Percentiles rank a stretch among this genome's conserved stretches.
Evolutionary conservation across 495 filamentous ascomycete species (phyloP).

Genomic region (Articulospora tetracladia): DNA sequence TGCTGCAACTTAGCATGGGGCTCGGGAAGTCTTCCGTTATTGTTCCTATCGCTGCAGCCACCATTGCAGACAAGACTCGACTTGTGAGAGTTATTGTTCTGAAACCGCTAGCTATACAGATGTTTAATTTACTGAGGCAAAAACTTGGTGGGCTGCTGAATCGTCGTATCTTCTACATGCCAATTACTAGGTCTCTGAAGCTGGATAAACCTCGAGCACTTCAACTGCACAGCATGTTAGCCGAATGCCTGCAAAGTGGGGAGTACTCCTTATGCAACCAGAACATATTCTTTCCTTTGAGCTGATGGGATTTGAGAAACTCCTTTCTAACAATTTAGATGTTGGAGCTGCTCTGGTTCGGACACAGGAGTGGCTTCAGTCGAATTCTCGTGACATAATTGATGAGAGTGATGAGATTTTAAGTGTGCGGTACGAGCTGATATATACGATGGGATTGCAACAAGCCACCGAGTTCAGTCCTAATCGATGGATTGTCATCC

Average conservation of each 20-base stretch:
- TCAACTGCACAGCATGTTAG: conserved; percentile 34
- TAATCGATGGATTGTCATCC: conserved; percentile 56
- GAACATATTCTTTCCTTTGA: conserved; percentile 70
- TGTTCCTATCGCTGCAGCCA: conserved; percentile 56
- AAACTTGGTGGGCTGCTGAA: conserved; percentile 59
- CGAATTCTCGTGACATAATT: conserved; percentile 47
- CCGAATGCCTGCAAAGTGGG: conserved; percentile 41
- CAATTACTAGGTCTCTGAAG: conserved; percentile 52
- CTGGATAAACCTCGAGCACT: conserved; percentile 24
- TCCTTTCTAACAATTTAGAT: conserved; percentile 19
- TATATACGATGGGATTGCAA: conserved; percentile 66
- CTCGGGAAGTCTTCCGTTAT: conserved; percentile 72
- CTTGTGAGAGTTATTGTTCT: conserved; percentile 58
- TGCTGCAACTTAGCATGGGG: conserved; percentile 74
- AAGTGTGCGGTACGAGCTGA: conserved; percentile 54
- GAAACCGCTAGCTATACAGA: conserved; percentile 59
- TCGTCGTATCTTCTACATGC: conserved; percentile 56
- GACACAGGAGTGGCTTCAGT: conserved; percentile 38
- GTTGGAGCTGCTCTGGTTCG: conserved; percentile 35
- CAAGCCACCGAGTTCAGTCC: conserved; percentile 50
- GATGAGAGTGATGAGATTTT: conserved; percentile 69
- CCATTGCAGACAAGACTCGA: conserved; percentile 46
- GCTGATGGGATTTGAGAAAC: conserved; percentile 57
- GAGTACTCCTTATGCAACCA: conserved; percentile 60
- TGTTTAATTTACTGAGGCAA: conserved; percentile 53